Evolutionary conservation across 2,329 filamentous ascomycete species (phyloP), one percentile per base, ranked within the genome.

Genomic region (Fusarium marasasianum): DNA sequence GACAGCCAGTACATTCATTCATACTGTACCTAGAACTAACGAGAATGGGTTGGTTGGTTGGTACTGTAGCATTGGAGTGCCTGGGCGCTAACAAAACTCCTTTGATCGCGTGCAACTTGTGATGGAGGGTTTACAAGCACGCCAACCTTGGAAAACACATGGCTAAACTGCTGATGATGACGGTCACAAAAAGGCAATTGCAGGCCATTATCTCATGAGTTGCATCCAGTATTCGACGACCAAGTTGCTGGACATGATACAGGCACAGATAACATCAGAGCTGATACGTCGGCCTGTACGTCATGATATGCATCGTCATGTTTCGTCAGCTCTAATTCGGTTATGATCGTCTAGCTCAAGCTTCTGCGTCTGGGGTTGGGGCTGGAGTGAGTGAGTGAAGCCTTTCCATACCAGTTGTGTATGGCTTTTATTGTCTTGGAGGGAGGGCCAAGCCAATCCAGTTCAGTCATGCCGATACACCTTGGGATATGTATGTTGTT

Each of bases 261-360:
- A 72, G 66, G 57, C 53, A 72, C 43, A 53, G 50, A 72, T 53
- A 48, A 48, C 35, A 55, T 54, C 47, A 54, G 56, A 57, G 57
- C 64, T 71, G 71, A 72, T 73, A 72, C 65, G 76, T 75, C 63
- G 37, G 47, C 48, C 56, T 59, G 65, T 72, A 72, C 74, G 76
- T 78, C 76, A 77, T 75, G 66, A 54, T 44, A 76, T 67, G 57
- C 63, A 63, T 62, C 66, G 63, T 70, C 71, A 58, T 70, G 71
- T 76, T 76, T 78, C 69, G 76, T 69, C 55, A 74, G 66, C 35
- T 65, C 68, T 57, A 69, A 63, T 59, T 51, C 50, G 60, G 73
- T 43, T 40, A 74, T 68, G 76, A 77, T 76, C 73, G 58, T 59
- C 69, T 65, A 66, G 62, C 43, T 55, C 48, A 48, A 65, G 45